Conservation (phyloP, 2,329 filamentous ascomycete species). For the Ascochyta clinopodiicola region DNA sequence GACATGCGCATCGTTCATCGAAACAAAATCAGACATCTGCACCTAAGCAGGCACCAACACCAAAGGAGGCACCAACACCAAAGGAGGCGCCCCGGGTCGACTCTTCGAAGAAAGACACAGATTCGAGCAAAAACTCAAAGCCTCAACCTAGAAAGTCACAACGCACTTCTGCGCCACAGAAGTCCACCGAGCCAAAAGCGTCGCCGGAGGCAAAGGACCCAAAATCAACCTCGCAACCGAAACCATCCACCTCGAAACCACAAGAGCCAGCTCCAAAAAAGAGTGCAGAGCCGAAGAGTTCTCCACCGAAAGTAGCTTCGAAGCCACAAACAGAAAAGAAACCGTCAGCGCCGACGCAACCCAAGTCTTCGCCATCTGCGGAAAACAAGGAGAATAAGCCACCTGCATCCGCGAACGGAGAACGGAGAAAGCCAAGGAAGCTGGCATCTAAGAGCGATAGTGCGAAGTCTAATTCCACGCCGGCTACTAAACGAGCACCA, state of each 20-base stretch:
- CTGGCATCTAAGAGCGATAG: constrained; percentile 23
- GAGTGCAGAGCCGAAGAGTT: constrained; percentile 1
- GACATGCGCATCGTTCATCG: constrained; percentile 1
- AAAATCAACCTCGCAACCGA: constrained; percentile 1
- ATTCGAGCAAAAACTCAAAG: not conserved
- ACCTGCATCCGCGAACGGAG: constrained; percentile 12
- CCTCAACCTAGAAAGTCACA: constrained; percentile 13
- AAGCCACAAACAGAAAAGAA: constrained; percentile 20
- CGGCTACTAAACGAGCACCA: constrained; percentile 28
- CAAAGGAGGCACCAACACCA: constrained; percentile 20
- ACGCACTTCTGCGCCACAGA: constrained; percentile 7
- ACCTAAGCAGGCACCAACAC: constrained; percentile 16
- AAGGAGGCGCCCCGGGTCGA: constrained; percentile 24
- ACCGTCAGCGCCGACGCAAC: constrained; percentile 7
- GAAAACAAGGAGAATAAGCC: constrained; percentile 27
- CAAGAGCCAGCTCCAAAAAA: not conserved
- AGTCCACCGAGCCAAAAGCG: not conserved
- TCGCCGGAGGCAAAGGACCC: not conserved
- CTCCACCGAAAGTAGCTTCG: constrained; percentile 16
- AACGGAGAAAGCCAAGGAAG: constrained; percentile 37
- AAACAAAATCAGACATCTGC: constrained; percentile 4
- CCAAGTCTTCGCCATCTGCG: constrained; percentile 12
- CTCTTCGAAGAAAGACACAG: constrained; percentile 16
- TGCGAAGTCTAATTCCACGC: constrained; percentile 6
- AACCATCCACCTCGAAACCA: not conserved